Evolutionary conservation across 306 rosid species (phyloP).

Genomic region (Clitoria ternatea): DNA sequence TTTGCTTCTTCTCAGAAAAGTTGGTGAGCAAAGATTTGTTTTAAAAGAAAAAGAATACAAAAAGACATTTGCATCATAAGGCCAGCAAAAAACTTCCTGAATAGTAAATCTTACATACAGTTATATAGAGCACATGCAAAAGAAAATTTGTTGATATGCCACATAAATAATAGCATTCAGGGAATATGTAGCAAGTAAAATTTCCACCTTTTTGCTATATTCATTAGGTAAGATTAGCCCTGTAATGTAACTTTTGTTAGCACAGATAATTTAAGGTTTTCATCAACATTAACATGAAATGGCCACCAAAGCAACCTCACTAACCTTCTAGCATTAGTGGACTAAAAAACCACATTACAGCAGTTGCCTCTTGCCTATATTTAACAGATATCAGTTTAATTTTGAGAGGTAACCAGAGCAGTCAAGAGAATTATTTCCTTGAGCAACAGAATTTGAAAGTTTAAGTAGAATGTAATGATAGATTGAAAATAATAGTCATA

Average conservation of each 20-base stretch:
- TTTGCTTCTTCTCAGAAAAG: not conserved
- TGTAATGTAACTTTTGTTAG: not conserved
- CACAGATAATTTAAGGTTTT: not conserved
- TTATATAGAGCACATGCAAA: not conserved
- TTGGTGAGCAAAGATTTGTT: not conserved
- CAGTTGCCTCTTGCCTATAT: not conserved
- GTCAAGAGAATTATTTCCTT: conserved; percentile 1
- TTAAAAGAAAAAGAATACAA: not conserved
- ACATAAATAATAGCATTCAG: not conserved
- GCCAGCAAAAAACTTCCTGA: not conserved
- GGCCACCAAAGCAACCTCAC: not conserved
- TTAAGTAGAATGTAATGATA: conserved; percentile 1
- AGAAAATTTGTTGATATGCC: not conserved
- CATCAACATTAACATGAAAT: not conserved
- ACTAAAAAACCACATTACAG: too few relatives aligned
- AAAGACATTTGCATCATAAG: not conserved
- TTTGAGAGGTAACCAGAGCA: conserved; percentile 20
- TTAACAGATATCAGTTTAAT: conserved; percentile 3
- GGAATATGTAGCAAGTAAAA: conserved; percentile 7
- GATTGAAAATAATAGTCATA: not conserved
- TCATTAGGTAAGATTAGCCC: not conserved
- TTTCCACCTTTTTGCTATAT: not conserved
- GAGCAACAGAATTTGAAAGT: conserved; percentile 23
- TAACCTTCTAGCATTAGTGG: not conserved
- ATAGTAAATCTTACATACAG: not conserved